Base-by-base conservation (phyloP, 2,329 filamentous ascomycete genomes). In the Aspergillus luchuensis region DNA sequence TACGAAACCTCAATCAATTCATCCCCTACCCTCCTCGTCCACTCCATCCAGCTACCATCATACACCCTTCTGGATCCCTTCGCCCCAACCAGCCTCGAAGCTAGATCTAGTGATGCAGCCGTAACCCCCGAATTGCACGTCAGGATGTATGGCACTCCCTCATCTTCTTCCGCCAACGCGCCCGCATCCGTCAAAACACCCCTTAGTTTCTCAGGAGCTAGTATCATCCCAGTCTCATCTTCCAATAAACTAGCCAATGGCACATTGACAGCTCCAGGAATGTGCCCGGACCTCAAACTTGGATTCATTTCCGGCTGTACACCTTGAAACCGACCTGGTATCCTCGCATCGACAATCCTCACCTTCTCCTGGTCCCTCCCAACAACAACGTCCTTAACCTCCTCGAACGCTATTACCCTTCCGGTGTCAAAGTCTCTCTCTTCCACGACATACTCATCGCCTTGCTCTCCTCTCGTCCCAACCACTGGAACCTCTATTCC, bases 1-100 rank as follows among this genome's bases (percentile, higher is more conserved):
- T 30, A 30, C 21, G 21, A 23, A 17, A 30, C n/a, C 15, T 30
- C 56, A 19, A 67, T 57, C 52, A 65, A 45, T 25, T 49, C 59
- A 8, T 61, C 41, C 8, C 62, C 63, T 8, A 62, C 70, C 50
- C 66, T 62, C 4, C 63, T 54, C 11, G 59, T 65, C 71, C 71
- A 74, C 51, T 74, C 71, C 59, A 64, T 68, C 71, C 71, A 74
- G 41, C 71, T 74, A 17, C 71, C 71, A 67, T 74, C 71, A 57
- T 74, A 74, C 10, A 74, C 30, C 58, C 69, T 61, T 38, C 59
- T 61, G 19, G 50, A 19, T 54, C 63, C 67, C 10, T 23, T 39
- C 21, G 67, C 67, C 0, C 69, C 69, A 13, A 64, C 61, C 39
- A 60, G 49, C 15, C 57, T 28, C 53, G 73, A 52, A 0, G 67